Conservation (phyloP, 768 basidiomycete genomes). For the Sporobolomyces roseus region DNA sequence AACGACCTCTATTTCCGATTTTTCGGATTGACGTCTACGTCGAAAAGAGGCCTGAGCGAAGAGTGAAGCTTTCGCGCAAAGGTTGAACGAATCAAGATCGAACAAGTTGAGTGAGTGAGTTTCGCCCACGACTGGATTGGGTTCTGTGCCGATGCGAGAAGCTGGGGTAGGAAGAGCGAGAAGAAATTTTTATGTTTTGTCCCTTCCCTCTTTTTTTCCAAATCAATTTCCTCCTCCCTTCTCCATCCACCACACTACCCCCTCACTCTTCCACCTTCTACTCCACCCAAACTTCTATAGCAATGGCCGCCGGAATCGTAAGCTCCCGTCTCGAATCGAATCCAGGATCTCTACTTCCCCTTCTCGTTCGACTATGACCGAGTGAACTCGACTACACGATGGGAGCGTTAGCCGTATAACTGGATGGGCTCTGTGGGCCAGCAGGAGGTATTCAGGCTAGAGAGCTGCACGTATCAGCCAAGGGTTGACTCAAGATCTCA, state of each 20-base stretch:
- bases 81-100: too few relatives aligned
- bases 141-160: not conserved
- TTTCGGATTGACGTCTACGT: too few relatives aligned
- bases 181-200: not conserved
- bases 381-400: not conserved
- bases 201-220: not conserved
- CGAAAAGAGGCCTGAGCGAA: too few relatives aligned
- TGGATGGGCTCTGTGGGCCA: too few relatives aligned
- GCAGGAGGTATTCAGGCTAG: too few relatives aligned
- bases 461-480: too few relatives aligned
- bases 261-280: not conserved
- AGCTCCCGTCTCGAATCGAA: not conserved
- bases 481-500: too few relatives aligned
- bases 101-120: too few relatives aligned
- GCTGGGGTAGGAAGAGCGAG: not conserved
- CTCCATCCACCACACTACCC: not conserved
- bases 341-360: not conserved
- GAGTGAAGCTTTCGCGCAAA: too few relatives aligned
- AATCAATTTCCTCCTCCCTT: not conserved
- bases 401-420: too few relatives aligned
- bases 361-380: not conserved
- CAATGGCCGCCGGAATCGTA: constrained; percentile 12
- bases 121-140: not conserved
- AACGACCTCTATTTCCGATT: too few relatives aligned
- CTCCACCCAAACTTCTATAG: not conserved